Evolutionary conservation across 768 basidiomycete species (phyloP).

Genomic region (Boletellus emodensis): DNA sequence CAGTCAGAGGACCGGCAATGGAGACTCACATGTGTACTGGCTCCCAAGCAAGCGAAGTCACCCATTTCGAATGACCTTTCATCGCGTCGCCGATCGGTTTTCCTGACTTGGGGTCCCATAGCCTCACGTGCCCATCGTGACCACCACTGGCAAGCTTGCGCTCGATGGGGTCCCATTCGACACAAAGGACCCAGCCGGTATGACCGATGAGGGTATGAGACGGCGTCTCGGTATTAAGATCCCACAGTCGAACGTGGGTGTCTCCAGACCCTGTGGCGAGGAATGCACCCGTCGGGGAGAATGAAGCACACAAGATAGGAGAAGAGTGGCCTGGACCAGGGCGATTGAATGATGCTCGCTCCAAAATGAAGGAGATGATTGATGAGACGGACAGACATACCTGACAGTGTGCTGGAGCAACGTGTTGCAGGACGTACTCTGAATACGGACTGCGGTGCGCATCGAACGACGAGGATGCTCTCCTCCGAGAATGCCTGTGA

Average conservation of each 20-base stretch:
- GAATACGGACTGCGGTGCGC: conserved; percentile 95
- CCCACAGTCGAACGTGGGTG: conserved; percentile 89
- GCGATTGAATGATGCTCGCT: conserved; percentile 2
- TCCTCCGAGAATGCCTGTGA: conserved; percentile 75
- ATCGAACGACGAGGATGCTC: conserved; percentile 83
- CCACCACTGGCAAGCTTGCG: conserved; percentile 89
- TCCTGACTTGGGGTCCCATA: conserved; percentile 94
- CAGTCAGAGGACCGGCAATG: background rate
- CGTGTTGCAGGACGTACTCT: conserved; percentile 89
- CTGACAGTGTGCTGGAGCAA: conserved; percentile 89
- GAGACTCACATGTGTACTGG: conserved; percentile 80
- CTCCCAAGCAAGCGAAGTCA: conserved; percentile 93
- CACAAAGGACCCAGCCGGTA: conserved; percentile 93
- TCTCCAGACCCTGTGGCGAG: conserved; percentile 97
- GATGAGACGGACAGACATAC: conserved; percentile 36
- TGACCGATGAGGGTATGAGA: conserved; percentile 86
- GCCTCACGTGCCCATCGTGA: conserved; percentile 85
- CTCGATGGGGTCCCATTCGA: conserved; percentile 96
- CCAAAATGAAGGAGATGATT: conserved; percentile 3
- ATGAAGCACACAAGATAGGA: conserved; percentile 91
- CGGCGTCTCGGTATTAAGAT: conserved; percentile 88
- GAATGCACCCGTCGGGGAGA: conserved; percentile 88
- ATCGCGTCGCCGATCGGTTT: conserved; percentile 85
- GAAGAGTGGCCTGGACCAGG: conserved; percentile 70
- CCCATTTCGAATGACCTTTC: conserved; percentile 94